Base-by-base conservation (phyloP, 352 stramenopile genomes). In the Globisporangium carolinianum region DNA sequence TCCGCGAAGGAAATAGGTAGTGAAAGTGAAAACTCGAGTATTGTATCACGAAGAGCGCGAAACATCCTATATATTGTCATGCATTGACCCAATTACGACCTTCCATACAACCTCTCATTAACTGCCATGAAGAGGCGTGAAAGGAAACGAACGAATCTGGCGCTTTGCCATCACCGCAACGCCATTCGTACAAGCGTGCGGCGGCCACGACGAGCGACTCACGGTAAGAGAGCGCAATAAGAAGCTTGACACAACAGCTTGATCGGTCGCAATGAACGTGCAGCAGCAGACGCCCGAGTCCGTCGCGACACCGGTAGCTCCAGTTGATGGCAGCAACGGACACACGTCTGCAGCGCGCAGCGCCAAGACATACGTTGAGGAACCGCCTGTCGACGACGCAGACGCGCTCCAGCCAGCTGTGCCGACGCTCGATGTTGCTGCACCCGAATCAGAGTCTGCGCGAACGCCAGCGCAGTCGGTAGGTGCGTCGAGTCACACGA, bases 321-420 rank as follows among this genome's bases (percentile, higher is more conserved):
- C 51, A n/a, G 37, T 15, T 4, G 3, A 4, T 47, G 24, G 24
- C 24, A 32, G 24, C 24, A 32, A 32, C 24, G 24, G 24, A 32
- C 24, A 32, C 24, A 3, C 24, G 24, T 32, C 24, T 2, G 24
- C 24, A 32, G 35, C 17, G 36, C 51, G 51, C 11, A 39, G 15
- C 49, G 14, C 8, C 53, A 58, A 58, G 53, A 35, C 38, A n/a
- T 17, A 47, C 11, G 24, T 42, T 18, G 53, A 42, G 11, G 51
- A 36, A 14, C n/a, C 15, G 36, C 11, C 18, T 17, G 41, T 43
- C 8, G 51, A 47, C 4, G 51, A 47, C 1, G 53, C 53, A 18
- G 53, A 36, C 7, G 42, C 42, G 39, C 58, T 61, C 1, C 51
- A 69, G 37, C 36, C 48, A 18, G 51, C 49, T 1, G 51, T 47